A percentile compares a stretch with the other conserved stretches of the same genome.
Evolutionary conservation across 441 rosid species (phyloP).

Genomic region (Manihot esculenta): DNA sequence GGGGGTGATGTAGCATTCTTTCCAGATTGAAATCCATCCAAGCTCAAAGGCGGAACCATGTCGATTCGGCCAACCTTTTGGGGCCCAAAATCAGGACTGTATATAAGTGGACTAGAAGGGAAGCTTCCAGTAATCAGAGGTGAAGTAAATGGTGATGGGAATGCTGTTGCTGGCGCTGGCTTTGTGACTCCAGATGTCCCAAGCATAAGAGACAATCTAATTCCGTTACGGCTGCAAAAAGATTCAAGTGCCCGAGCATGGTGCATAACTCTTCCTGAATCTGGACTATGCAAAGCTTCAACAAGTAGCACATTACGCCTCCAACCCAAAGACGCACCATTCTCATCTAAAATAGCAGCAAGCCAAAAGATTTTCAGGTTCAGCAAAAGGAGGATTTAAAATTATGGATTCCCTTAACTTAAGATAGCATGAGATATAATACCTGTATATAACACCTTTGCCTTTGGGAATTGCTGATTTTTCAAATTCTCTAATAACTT

Average conservation of each 20-base stretch:
- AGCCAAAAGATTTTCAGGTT: constrained; percentile 24
- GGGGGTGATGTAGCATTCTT: constrained; percentile 68
- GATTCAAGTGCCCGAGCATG: constrained; percentile 96
- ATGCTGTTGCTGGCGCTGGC: constrained; percentile 57
- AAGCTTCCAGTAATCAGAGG: constrained; percentile 92
- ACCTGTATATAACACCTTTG: constrained; percentile 63
- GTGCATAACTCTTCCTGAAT: constrained; percentile 72
- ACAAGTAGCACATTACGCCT: constrained; percentile 88
- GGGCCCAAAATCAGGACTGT: constrained; percentile 75
- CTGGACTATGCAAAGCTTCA: constrained; percentile 92
- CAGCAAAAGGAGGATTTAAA: constrained; percentile 21
- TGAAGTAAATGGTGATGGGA: constrained; percentile 84
- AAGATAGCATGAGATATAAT: constrained; percentile 22
- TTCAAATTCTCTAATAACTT: constrained; percentile 60
- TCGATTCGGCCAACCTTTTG: constrained; percentile 80
- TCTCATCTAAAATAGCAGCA: constrained; percentile 46
- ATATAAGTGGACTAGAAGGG: constrained; percentile 87
- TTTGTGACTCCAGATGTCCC: constrained; percentile 55
- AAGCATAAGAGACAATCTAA: constrained; percentile 66
- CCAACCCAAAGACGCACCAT: constrained; percentile 84
- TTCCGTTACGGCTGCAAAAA: constrained; percentile 67
- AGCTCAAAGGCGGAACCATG: constrained; percentile 90
- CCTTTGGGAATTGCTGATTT: constrained; percentile 40
- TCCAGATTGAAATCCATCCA: constrained; percentile 70
- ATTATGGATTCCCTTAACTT: not conserved